Evolutionary conservation across 495 filamentous ascomycete species (phyloP).

Genomic region (Tuber aestivum): DNA sequence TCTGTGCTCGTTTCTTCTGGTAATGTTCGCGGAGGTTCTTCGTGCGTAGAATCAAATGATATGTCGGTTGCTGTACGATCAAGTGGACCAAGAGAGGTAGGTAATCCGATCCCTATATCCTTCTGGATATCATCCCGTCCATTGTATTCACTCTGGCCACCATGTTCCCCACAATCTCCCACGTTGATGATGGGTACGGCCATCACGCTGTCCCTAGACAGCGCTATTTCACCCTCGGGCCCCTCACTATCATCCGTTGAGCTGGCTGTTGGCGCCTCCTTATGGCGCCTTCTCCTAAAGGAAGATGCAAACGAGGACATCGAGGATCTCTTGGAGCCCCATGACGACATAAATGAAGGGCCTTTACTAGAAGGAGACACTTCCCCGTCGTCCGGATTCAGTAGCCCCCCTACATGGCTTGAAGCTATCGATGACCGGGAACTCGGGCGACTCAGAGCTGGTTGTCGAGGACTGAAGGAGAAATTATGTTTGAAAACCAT

Average conservation of each 20-base stretch:
- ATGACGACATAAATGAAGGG: constrained; percentile 30
- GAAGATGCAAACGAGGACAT: constrained; percentile 32
- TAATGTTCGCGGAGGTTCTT: constrained; percentile 15
- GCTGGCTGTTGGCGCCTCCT: constrained; percentile 14
- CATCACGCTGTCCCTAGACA: background rate
- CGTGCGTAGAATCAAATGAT: constrained; percentile 11
- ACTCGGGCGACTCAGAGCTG: constrained; percentile 13
- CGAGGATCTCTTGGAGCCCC: constrained; percentile 32
- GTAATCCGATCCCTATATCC: constrained; percentile 12
- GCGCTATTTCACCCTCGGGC: constrained; percentile 5
- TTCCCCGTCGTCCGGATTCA: constrained; percentile 21
- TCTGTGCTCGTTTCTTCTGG: constrained; percentile 11
- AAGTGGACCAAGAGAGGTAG: constrained; percentile 25
- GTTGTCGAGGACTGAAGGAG: constrained; percentile 30
- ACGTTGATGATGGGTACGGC: constrained; percentile 23
- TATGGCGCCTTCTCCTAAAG: constrained; percentile 15
- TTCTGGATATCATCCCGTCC: constrained; percentile 11
- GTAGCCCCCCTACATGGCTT: constrained; percentile 18
- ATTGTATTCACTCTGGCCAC: constrained; percentile 10
- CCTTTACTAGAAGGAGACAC: constrained; percentile 31
- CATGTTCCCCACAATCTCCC: constrained; percentile 18
- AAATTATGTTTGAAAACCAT: constrained; percentile 38
- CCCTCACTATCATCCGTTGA: constrained; percentile 4
- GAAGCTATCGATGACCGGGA: constrained; percentile 32
- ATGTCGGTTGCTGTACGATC: constrained; percentile 11